Base-by-base conservation (phyloP, 306 rosid species). In the Corylus heterophylla region DNA sequence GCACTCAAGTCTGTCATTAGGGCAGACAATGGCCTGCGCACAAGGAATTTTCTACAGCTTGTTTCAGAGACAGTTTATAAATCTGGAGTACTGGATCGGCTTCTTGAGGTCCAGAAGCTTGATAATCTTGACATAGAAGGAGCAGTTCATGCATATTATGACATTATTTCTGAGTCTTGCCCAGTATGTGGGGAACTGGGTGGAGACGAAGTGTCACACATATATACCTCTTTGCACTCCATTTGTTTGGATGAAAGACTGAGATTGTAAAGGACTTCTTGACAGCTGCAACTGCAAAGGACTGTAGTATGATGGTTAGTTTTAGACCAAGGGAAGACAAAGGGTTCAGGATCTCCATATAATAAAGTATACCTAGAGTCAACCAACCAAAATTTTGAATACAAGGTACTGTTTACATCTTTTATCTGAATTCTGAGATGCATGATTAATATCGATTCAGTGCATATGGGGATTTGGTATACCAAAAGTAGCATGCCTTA, bases 111-210 rank as follows among this genome's bases (percentile, higher is more conserved):
- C 83, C 98, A 96, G 86, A 90, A 90, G 79, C 93, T 91, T 74
- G 99, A 96, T 76, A 80, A 73, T 82, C 80, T 89, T 87, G 98
- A 96, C 88, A 89, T 96, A 63, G 98, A 96, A 76, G 99, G 99
- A 74, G 99, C 88, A 42, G 89, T 96, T 69, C 99, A 88, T 82
- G 99, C 96, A 44, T 91, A 90, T 84, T 96, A 93, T 88, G 86
- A 93, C 77, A 74, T 91, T 70, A 88, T 89, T 67, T 71, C 76
- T 31, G 90, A 93, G 84, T 90, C 86, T 55, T 96, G 99, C 86
- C 58, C 59, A 84, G 87, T 90, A 75, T 96, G 98, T 73, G 71
- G 79, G 54, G 88, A 89, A 66, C 73, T 89, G 85, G 81, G 82
- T 78, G 81, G 76, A 85, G 96, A 86, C 27, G 79, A 85, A 80